Evolutionary conservation across 306 rosid species (phyloP).

Genomic region (Argentina anserina): DNA sequence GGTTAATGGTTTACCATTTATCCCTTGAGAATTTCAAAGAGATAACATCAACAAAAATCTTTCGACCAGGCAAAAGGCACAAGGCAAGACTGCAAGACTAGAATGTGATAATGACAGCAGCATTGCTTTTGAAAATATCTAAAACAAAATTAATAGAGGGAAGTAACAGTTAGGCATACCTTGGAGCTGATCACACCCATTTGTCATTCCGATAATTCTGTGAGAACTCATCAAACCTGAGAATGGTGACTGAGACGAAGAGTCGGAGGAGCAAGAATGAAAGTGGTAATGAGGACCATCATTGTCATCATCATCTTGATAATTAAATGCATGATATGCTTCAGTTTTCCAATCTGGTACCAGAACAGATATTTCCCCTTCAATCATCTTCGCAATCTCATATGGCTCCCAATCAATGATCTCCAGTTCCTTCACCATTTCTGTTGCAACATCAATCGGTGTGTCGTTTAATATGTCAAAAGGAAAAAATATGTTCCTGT

Average conservation of each 20-base stretch:
- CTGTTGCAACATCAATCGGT: constrained; percentile 71
- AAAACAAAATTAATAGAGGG: background rate
- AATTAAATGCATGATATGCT: constrained; percentile 34
- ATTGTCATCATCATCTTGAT: constrained; percentile 38
- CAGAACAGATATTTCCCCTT: constrained; percentile 63
- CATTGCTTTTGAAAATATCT: background rate
- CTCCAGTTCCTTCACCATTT: constrained; percentile 93
- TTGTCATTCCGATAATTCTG: constrained; percentile 34
- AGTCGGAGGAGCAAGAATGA: constrained; percentile 46
- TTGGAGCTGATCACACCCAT: constrained; percentile 45
- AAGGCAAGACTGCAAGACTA: background rate
- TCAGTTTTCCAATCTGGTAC: constrained; percentile 55
- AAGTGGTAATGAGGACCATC: constrained; percentile 39
- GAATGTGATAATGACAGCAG: background rate
- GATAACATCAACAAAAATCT: background rate
- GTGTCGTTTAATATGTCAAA: constrained; percentile 71
- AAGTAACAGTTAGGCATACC: constrained; percentile 34
- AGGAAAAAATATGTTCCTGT: constrained; percentile 74
- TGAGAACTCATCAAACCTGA: constrained; percentile 35
- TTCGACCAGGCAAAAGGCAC: background rate
- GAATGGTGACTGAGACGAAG: constrained; percentile 55
- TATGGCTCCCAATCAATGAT: constrained; percentile 73
- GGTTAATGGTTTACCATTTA: background rate
- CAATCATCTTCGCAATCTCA: constrained; percentile 81
- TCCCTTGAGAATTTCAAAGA: constrained; percentile 3